These are phyloP conservation scores for Pleurostoma richardsiae DNA, from an alignment of 2,329 filamentous ascomycete species.

Conservation along the genomic window DNA sequence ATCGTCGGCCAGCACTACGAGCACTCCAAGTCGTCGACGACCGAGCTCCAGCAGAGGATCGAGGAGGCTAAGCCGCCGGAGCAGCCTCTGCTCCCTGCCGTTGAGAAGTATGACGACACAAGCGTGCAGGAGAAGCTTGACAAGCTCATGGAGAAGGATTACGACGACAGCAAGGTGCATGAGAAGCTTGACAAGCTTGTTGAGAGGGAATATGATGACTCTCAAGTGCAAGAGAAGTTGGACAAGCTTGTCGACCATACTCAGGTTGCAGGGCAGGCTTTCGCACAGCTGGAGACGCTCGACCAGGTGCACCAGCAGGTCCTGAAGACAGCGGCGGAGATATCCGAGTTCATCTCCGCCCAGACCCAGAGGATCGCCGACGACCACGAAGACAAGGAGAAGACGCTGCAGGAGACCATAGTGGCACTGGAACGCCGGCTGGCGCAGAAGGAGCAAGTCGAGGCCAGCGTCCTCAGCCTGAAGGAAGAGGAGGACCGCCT, in stretches of 20 bases:
- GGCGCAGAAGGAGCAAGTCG: slow-evolving; percentile 58
- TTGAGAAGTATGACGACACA: slow-evolving; percentile 63
- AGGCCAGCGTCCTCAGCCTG: slow-evolving; percentile 44
- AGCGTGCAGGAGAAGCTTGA: slow-evolving; percentile 54
- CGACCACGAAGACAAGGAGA: slow-evolving; percentile 74
- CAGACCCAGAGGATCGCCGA: slow-evolving; percentile 72
- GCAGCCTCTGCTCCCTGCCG: slow-evolving; percentile 48
- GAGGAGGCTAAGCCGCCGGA: slow-evolving; percentile 58
- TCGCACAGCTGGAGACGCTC: slow-evolving; percentile 73
- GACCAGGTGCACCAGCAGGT: slow-evolving; percentile 89
- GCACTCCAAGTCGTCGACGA: slow-evolving; percentile 66
- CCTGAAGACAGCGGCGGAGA: slow-evolving; percentile 74
- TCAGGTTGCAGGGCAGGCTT: slow-evolving; percentile 61
- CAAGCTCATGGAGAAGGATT: slow-evolving; percentile 24
- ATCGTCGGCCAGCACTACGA: slow-evolving; percentile 85
- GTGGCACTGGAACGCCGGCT: slow-evolving; percentile 74
- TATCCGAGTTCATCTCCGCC: slow-evolving; percentile 73
- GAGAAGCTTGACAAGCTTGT: slow-evolving; percentile 3
- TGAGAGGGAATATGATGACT: slow-evolving; percentile 10
- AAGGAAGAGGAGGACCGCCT: slow-evolving; percentile 46
- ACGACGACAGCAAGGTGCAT: slow-evolving; percentile 21
- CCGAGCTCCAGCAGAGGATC: slow-evolving; percentile 52
- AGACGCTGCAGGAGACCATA: slow-evolving; percentile 72
- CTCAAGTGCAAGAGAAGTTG: slow-evolving; percentile 18
- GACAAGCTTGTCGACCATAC: slow-evolving; percentile 57